Base-by-base conservation (phyloP, 306 rosid genomes). In the Albizia julibrissin region DNA sequence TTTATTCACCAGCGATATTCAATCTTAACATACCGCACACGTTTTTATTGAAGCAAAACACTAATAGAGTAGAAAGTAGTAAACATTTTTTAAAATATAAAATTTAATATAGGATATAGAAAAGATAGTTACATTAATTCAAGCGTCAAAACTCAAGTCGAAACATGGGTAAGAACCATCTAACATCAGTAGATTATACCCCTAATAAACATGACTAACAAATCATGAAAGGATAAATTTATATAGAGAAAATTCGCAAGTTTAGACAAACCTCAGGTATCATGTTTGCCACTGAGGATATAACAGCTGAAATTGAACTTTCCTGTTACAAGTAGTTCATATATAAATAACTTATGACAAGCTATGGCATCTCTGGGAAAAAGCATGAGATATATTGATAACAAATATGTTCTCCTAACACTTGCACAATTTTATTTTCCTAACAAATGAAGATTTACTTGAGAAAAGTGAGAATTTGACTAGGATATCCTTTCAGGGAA, bases 201-300 rank as follows among this genome's bases (percentile, higher is more conserved):
- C 70, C 19, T 39, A 46, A 29, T 77, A 40, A 69, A 59, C 42
- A 39, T 77, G 34, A 71, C 13, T 46, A 18, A 77, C 67, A 78
- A 74, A 61, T 46, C 26, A 49, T 24, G 74, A 42, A 11, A 19
- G 42, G 24, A 16, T 39, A 37, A 43, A 16, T 29, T 64, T 26
- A 70, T 27, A 29, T 65, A 68, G 74, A 66, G 43, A 46, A 80
- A 3, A 69, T 21, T 65, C 75, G 49, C 33, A 72, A n/a, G 77
- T 21, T 77, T 40, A 84, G 78, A 86, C 93, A 79, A 87, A 95
- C 99, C 99, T 95, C 93, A 29, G 99, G 99, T 85, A 95, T 87
- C 95, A 95, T 86, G 91, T 87, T 91, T 33, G 92, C 91, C 74
- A 91, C 97, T 49, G 89, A 86, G 82, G 89, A 89, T 84, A 95